Evolutionary conservation across 768 basidiomycete genomes (phyloP).

Genomic region (Phallus indusiatus): DNA sequence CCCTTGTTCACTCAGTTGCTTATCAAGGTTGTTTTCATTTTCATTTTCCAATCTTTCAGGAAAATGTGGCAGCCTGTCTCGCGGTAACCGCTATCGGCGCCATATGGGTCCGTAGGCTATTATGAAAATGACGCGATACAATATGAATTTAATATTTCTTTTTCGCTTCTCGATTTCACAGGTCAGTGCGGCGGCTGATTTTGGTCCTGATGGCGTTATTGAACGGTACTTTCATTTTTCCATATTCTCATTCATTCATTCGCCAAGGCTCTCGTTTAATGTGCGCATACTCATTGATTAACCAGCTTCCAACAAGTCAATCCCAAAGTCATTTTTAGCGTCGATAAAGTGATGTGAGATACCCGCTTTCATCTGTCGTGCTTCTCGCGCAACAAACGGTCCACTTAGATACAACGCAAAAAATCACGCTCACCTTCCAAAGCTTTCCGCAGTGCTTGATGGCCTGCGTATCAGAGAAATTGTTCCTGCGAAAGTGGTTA

Average conservation of each 20-base stretch:
- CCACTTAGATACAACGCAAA: constrained; percentile 56
- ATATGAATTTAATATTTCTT: not conserved
- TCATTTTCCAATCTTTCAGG: constrained; percentile 29
- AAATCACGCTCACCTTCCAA: constrained; percentile 55
- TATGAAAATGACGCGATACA: not conserved
- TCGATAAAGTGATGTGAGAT: constrained; percentile 59
- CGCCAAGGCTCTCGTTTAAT: constrained; percentile 5
- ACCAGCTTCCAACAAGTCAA: constrained; percentile 77
- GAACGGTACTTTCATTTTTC: constrained; percentile 42
- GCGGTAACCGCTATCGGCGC: constrained; percentile 63
- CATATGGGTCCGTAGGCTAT: constrained; percentile 47
- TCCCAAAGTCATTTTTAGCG: constrained; percentile 62
- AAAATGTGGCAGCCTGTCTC: constrained; percentile 58
- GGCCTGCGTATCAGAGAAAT: constrained; percentile 34
- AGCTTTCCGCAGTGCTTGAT: constrained; percentile 47
- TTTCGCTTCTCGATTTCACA: not conserved
- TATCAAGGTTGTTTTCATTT: not conserved
- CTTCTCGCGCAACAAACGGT: not conserved
- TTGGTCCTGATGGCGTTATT: constrained; percentile 67
- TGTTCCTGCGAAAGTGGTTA: constrained; percentile 40
- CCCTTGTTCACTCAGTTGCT: constrained; percentile 1
- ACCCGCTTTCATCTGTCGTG: not conserved
- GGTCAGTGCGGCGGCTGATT: constrained; percentile 69
- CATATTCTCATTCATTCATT: not conserved
- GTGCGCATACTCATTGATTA: not conserved